Evolutionary conservation across 176 grass and related monocot genomes (phyloP).

Genomic region (Musa acuminata): DNA sequence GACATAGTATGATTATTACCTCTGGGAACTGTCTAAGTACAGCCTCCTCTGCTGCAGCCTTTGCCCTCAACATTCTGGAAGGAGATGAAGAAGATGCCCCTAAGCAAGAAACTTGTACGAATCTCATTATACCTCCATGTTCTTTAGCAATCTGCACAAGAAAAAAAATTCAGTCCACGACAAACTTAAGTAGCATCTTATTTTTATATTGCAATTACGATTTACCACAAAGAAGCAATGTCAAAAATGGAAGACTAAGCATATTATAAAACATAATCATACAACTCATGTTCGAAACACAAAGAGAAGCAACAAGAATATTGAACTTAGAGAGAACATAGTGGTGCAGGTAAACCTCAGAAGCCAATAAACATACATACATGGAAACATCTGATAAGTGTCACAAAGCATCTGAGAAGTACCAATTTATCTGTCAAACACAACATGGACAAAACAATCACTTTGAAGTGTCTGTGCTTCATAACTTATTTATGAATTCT

Average conservation of each 20-base stretch:
- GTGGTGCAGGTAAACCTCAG: no score
- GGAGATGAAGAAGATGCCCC: slow-evolving; percentile 67
- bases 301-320: neutral
- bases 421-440: no score
- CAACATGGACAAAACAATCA: no score
- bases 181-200: neutral
- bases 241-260: neutral
- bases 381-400: no score
- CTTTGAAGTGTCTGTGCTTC: no score
- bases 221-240: neutral
- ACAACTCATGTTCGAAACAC: neutral
- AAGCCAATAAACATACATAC: no score
- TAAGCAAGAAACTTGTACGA: slow-evolving; percentile 86
- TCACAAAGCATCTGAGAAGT: no score
- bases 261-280: neutral
- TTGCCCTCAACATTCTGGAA: slow-evolving; percentile 82
- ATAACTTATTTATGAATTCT: no score
- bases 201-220: neutral
- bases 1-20: slow-evolving; percentile 31
- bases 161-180: slow-evolving; percentile 1
- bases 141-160: slow-evolving; percentile 77
- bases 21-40: slow-evolving; percentile 68
- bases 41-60: slow-evolving; percentile 79
- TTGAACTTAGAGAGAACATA: no score
- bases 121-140: slow-evolving; percentile 90